phyloP scores from a whole-genome alignment of 495 filamentous ascomycete genomes.

The Penicillium silybi region DNA sequence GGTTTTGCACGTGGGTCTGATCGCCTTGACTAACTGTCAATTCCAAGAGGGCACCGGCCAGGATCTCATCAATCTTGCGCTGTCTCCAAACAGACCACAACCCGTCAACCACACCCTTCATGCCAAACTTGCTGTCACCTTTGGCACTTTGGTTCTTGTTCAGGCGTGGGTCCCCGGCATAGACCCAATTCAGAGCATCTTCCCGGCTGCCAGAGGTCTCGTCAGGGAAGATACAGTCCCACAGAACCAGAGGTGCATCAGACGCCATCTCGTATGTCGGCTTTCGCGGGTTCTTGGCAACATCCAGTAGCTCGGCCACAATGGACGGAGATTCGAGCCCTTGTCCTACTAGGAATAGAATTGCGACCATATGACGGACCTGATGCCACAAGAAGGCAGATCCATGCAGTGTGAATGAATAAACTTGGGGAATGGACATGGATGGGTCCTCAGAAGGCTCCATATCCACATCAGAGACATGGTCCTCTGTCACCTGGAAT shows the following conservation, averaged over 20 bases:
- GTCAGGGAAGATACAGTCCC: conserved; percentile 90
- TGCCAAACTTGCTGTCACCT: conserved; percentile 55
- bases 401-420: conserved; percentile 80
- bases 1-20: conserved; percentile 19
- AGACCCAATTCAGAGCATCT: conserved; percentile 76
- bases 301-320: conserved; percentile 68
- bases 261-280: conserved; percentile 88
- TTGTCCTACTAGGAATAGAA: conserved; percentile 90
- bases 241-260: conserved; percentile 84
- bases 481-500: conserved; percentile 27
- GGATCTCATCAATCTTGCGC: conserved; percentile 82
- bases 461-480: conserved; percentile 14
- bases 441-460: conserved; percentile 12
- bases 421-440: conserved; percentile 57
- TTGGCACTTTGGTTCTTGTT: conserved; percentile 27
- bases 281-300: conserved; percentile 60
- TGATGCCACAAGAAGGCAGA: conserved; percentile 99
- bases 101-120: conserved; percentile 63
- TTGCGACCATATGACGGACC: conserved; percentile 82
- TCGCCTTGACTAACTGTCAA: conserved; percentile 52
- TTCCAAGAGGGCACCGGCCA: conserved; percentile 65
- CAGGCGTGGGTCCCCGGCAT: conserved; percentile 55
- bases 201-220: conserved; percentile 40
- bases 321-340: conserved; percentile 73
- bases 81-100: conserved; percentile 80